phyloP scores from a whole-genome alignment of 441 rosid genomes.

The Erodium trifolium region DNA sequence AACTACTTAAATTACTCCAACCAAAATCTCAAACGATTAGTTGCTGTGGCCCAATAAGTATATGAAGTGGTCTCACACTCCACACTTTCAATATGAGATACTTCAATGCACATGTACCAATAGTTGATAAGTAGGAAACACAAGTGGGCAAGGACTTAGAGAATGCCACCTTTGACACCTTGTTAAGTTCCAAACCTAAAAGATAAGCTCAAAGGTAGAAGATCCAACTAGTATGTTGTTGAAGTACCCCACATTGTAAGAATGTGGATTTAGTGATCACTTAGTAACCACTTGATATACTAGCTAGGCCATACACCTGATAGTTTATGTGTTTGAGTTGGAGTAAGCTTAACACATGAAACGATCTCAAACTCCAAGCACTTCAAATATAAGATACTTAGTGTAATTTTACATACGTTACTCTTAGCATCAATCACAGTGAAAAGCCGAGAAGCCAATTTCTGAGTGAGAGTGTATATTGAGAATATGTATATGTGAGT shows the following conservation, averaged over 20 bases:
- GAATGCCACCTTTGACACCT: not conserved
- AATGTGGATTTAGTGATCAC: no score
- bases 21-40: not conserved
- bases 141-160: not conserved
- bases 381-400: not conserved
- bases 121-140: not conserved
- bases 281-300: no score
- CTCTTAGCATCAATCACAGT: not conserved
- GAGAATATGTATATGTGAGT: not conserved
- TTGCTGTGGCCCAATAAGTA: not conserved
- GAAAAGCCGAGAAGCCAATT: not conserved
- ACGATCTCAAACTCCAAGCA: not conserved
- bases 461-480: not conserved
- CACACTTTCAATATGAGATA: not conserved
- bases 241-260: no score
- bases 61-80: not conserved
- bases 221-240: no score
- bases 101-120: not conserved
- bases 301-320: no score
- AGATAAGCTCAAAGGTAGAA: not conserved
- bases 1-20: conserved; percentile 1
- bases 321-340: no score
- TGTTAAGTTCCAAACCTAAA: not conserved
- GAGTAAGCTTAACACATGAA: no score
- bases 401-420: not conserved